Evolutionary conservation across 1,284 basidiomycete species (phyloP).

Genomic region (Apiotrichum gracile): DNA sequence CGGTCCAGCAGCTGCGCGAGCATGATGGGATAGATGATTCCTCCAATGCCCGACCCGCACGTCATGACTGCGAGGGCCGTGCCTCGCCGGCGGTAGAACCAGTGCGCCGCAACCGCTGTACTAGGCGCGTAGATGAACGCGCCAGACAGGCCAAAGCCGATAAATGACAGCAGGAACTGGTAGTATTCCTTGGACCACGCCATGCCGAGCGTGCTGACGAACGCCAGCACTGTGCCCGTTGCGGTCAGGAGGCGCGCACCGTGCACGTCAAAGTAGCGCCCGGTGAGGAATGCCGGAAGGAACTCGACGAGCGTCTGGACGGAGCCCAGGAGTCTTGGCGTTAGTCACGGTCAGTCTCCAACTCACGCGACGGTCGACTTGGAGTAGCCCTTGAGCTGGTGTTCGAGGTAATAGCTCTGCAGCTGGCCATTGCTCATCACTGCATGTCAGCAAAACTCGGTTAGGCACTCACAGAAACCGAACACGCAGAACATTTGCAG

Average conservation of each 20-base stretch:
- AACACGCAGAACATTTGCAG: conserved; percentile 40
- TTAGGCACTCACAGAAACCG: conserved; percentile 36
- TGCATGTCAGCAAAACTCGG: not conserved
- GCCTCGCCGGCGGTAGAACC: conserved; percentile 35
- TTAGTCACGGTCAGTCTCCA: not conserved
- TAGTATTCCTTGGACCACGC: conserved; percentile 42
- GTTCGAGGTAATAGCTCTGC: conserved; percentile 30
- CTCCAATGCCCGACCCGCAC: conserved; percentile 35
- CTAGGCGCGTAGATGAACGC: conserved; percentile 36
- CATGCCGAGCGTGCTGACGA: conserved; percentile 27
- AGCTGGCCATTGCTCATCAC: conserved; percentile 40
- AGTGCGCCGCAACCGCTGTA: conserved; percentile 38
- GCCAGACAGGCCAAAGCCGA: conserved; percentile 32
- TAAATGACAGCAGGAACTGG: conserved; percentile 37
- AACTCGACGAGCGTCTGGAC: conserved; percentile 33
- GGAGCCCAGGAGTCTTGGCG: conserved; percentile 23
- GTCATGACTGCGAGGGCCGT: conserved; percentile 38
- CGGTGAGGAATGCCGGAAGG: conserved; percentile 28
- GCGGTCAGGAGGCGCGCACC: conserved; percentile 28
- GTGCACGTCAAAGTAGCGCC: conserved; percentile 40
- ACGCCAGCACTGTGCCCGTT: conserved; percentile 21
- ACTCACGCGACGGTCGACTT: conserved; percentile 5
- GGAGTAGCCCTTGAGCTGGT: conserved; percentile 35
- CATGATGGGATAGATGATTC: conserved; percentile 26
- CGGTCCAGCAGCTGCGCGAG: conserved; percentile 13